Conservation (phyloP, 306 rosid species). For the Sindora glabra region DNA sequence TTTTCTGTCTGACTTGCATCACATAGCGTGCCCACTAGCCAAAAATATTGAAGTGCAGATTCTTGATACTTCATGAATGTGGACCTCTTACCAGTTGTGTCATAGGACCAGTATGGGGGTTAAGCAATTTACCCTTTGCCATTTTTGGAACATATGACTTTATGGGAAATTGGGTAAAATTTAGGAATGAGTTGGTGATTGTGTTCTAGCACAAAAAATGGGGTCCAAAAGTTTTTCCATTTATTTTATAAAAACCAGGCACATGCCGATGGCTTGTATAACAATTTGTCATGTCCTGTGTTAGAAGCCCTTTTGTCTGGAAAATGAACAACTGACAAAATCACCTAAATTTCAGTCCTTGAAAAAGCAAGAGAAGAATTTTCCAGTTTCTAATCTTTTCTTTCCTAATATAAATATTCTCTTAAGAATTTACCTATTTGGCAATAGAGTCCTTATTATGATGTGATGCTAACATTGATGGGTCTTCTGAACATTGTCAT, state of each 20-base stretch:
- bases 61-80: not conserved
- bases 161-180: not conserved
- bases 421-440: no score
- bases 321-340: not conserved
- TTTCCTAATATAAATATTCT: no score
- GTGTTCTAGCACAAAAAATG: not conserved
- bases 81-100: not conserved
- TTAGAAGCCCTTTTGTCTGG: not conserved
- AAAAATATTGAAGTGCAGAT: constrained; percentile 1
- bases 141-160: not conserved
- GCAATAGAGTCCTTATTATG: no score
- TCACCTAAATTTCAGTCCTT: not conserved
- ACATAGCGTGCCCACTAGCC: not conserved
- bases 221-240: not conserved
- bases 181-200: not conserved
- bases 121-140: not conserved
- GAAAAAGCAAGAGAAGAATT: not conserved
- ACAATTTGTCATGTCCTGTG: not conserved
- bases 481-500: not conserved
- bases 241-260: not conserved
- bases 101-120: not conserved
- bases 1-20: constrained; percentile 4
- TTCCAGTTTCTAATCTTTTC: no score
- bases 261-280: not conserved
- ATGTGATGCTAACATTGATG: no score